These are phyloP conservation scores for Ilex aquifolium DNA, from an alignment of 257 asterid species.

Conservation along the genomic window DNA sequence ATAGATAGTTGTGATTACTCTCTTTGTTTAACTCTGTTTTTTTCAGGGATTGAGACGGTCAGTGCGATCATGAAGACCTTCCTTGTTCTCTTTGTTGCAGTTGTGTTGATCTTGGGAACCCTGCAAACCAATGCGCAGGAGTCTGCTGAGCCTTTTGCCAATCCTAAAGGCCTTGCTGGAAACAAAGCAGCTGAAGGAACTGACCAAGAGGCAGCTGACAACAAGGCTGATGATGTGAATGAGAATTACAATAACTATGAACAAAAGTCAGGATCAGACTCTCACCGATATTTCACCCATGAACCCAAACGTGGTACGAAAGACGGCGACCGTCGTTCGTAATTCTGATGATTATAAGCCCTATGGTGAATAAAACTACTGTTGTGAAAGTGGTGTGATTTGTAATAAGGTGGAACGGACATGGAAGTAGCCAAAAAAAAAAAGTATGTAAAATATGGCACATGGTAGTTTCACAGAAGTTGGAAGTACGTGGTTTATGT, in stretches of 20 bases:
- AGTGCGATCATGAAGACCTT: constrained; percentile 15
- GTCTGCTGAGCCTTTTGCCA: too few species aligned
- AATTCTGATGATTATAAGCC: too few species aligned
- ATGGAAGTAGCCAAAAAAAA: too few species aligned
- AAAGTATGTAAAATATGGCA: too few species aligned
- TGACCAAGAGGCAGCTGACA: neutral
- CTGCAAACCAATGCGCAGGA: neutral
- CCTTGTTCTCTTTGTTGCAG: constrained; percentile 8
- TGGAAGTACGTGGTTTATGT: too few species aligned
- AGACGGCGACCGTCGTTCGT: too few species aligned
- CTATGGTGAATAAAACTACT: too few species aligned
- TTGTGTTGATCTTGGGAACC: constrained; percentile 11
- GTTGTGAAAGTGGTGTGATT: too few species aligned
- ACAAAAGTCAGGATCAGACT: neutral
- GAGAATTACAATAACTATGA: too few species aligned
- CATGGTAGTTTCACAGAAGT: too few species aligned
- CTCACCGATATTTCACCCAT: constrained; percentile 18
- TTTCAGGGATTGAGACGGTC: constrained; percentile 1
- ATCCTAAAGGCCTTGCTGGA: neutral
- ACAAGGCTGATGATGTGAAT: neutral
- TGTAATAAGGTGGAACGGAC: too few species aligned
- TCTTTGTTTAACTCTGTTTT: neutral
- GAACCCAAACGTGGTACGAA: neutral
- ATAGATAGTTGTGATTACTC: too few species aligned
- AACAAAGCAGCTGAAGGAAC: neutral